Evolutionary conservation across 345 rosid genomes (phyloP), one percentile per base, ranked within the genome.

Genomic region (Eucalyptus albens): DNA sequence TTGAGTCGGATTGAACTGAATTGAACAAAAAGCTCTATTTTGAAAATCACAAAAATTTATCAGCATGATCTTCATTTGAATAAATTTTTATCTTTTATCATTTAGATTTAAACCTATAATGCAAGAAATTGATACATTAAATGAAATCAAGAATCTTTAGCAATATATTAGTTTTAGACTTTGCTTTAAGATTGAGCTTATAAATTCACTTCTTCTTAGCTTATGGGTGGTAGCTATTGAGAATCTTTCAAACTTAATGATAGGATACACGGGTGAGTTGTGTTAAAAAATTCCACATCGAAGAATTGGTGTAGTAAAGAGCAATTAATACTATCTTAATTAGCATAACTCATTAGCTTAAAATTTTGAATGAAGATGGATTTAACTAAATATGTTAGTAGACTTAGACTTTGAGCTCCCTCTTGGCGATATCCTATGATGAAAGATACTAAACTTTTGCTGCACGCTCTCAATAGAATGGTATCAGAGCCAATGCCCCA

Each of bases 401-500:
- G 0, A 14, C 33, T 60, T 0, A 6, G 1, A 60, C 31, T 27
- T 56, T 60, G 31, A 13, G 31, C 67, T 60, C 31, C 2, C 15
- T 60, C 16, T 27, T 60, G 31, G 15, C 1, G 0, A 60, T 27
- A 29, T 27, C 31, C 0, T 29, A 6, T 10, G 4, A 12, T 12
- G 67, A 60, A 60, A 60, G 31, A 6, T 12, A 27, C 12, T 12
- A 13, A 13, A 12, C 7, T 60, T 60, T 6, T 11, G 15, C 0
- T 60, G 1, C 1, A 2, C 2, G 0, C 67, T 60, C 8, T 13
- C 7, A 60, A 60, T 0, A 60, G 29, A 56, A 22, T 56, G 62
- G 62, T 56, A 56, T 56, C 0, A 0, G 3, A 56, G 29, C 62
- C 13, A 0, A 56, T 56, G 62, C 0, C 2, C 3, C 3, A 0